Evolutionary conservation across 148 eudicot genomes (phyloP).

Genomic region (Hydrangea macrophylla): DNA sequence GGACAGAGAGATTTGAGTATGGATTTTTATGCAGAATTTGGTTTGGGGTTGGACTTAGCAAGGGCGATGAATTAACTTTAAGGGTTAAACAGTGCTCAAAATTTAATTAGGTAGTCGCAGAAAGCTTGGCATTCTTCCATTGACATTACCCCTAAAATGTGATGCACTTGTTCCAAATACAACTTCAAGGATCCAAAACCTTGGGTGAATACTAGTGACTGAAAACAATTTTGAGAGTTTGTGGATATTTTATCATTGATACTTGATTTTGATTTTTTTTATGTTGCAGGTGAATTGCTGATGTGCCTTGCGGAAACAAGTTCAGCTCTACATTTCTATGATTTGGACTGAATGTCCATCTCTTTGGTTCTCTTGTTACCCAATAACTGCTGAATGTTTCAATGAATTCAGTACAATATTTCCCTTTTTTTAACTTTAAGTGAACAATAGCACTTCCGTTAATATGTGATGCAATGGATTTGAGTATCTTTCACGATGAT

Average conservation of each 20-base stretch:
- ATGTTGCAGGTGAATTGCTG: constrained; percentile 8
- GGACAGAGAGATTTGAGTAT: too few species aligned
- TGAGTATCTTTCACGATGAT: too few species aligned
- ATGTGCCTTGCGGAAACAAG: background rate
- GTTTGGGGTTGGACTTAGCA: too few species aligned
- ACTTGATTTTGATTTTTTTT: background rate
- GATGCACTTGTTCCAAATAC: too few species aligned
- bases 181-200: too few species aligned
- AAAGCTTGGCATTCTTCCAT: too few species aligned
- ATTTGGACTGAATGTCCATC: background rate
- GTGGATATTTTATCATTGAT: background rate
- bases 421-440: background rate
- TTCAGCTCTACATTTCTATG: background rate
- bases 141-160: background rate
- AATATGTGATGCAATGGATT: too few species aligned
- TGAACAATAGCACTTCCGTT: background rate
- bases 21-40: too few species aligned
- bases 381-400: constrained; percentile 11
- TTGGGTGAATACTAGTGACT: too few species aligned
- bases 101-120: too few species aligned
- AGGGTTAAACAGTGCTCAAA: too few species aligned
- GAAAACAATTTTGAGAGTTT: background rate
- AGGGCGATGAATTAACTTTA: too few species aligned
- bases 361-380: constrained; percentile 1
- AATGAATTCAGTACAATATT: constrained; percentile 1